Conservation (phyloP, 2,329 filamentous ascomycete species). For the Pseudogymnoascus pannorum region DNA sequence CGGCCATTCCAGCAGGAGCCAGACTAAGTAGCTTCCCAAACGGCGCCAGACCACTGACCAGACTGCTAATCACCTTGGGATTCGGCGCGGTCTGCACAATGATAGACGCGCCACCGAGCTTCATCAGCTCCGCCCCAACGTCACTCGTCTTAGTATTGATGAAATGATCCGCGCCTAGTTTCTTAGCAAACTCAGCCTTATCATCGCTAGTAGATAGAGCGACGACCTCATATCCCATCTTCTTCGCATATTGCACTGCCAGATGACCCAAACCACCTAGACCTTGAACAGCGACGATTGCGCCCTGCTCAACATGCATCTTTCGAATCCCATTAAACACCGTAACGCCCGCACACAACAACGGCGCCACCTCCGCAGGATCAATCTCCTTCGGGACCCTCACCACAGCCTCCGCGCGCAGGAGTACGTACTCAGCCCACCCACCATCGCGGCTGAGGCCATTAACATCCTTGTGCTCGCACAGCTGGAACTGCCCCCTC, state of each 20-base stretch:
- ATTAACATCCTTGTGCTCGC: slow-evolving; percentile 54
- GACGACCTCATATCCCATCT: slow-evolving; percentile 68
- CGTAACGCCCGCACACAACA: slow-evolving; percentile 60
- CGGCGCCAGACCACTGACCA: slow-evolving; percentile 46
- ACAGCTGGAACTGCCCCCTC: slow-evolving; percentile 60
- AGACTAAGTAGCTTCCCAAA: slow-evolving; percentile 55
- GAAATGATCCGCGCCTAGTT: slow-evolving; percentile 54
- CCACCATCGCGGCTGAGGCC: slow-evolving; percentile 61
- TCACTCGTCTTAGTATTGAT: slow-evolving; percentile 50
- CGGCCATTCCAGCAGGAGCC: slow-evolving; percentile 41
- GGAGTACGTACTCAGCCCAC: slow-evolving; percentile 55
- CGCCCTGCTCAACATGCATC: slow-evolving; percentile 44
- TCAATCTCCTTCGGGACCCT: slow-evolving; percentile 46
- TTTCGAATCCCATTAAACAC: slow-evolving; percentile 54
- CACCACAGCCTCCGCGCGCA: slow-evolving; percentile 54
- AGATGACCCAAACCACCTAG: slow-evolving; percentile 71
- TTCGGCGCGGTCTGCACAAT: slow-evolving; percentile 59
- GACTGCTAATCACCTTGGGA: slow-evolving; percentile 43
- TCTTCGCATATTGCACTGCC: slow-evolving; percentile 66
- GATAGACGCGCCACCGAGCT: slow-evolving; percentile 53
- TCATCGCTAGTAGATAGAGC: slow-evolving; percentile 58
- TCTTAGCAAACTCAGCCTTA: slow-evolving; percentile 60
- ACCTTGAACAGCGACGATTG: slow-evolving; percentile 55
- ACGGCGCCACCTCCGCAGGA: slow-evolving; percentile 47
- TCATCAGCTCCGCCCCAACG: slow-evolving; percentile 40